Percentiles rank a stretch among this genome's conserved stretches.
Conservation (phyloP, 768 basidiomycete species). For the Mycena kentingensis region DNA sequence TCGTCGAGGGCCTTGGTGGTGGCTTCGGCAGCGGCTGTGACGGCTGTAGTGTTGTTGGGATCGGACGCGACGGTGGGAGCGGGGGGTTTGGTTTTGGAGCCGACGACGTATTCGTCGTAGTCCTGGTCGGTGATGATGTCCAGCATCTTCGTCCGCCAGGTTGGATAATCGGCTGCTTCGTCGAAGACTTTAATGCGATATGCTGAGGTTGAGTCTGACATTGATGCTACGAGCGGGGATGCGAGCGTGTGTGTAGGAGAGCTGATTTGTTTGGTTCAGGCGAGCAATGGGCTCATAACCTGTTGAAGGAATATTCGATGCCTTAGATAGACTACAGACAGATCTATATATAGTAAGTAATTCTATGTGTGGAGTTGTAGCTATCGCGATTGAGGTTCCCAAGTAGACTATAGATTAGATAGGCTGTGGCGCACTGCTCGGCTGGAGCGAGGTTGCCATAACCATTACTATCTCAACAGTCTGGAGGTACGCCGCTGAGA, state of each 20-base stretch:
- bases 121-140: background rate
- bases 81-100: background rate
- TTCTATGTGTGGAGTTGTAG: too few relatives aligned
- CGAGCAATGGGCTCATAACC: background rate
- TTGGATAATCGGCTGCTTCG: background rate
- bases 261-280: background rate
- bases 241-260: too few relatives aligned
- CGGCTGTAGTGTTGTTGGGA: too few relatives aligned
- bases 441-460: too few relatives aligned
- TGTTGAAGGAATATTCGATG: too few relatives aligned
- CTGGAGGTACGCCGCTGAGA: conserved; percentile 35
- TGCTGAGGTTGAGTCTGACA: background rate
- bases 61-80: background rate
- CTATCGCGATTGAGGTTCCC: too few relatives aligned
- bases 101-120: background rate
- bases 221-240: background rate
- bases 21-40: background rate
- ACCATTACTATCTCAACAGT: too few relatives aligned
- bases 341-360: too few relatives aligned
- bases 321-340: too few relatives aligned
- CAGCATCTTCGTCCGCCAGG: background rate
- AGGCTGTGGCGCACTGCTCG: too few relatives aligned
- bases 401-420: too few relatives aligned
- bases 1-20: background rate
- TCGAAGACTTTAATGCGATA: background rate